Evolutionary conservation across 2,329 filamentous ascomycete species (phyloP).

Genomic region (Aspergillus arachidicola): DNA sequence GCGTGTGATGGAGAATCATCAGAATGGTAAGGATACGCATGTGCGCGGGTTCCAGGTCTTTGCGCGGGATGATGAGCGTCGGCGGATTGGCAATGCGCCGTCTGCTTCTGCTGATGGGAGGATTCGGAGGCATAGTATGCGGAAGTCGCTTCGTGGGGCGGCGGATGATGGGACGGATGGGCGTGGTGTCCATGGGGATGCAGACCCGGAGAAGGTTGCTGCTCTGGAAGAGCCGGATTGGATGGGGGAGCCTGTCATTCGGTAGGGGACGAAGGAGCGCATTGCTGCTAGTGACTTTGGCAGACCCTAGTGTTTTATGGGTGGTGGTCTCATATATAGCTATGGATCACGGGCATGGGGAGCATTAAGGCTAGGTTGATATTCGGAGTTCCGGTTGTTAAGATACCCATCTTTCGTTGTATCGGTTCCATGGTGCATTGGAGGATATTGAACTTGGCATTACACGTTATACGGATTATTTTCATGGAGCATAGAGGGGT

Average conservation of each 20-base stretch:
- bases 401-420: constrained; percentile 14
- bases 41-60: constrained; percentile 90
- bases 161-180: constrained; percentile 26
- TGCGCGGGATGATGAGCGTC: constrained; percentile 49
- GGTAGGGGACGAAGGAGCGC: constrained; percentile 24
- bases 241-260: constrained; percentile 54
- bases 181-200: constrained; percentile 26
- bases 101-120: constrained; percentile 37
- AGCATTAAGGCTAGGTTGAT: constrained; percentile 3
- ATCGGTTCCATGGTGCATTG: constrained; percentile 2
- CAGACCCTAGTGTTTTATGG: background rate
- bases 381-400: constrained; percentile 13
- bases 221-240: constrained; percentile 50
- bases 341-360: constrained; percentile 14
- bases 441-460: background rate
- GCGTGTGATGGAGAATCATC: constrained; percentile 91
- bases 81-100: constrained; percentile 32
- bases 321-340: constrained; percentile 6
- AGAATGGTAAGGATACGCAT: constrained; percentile 99
- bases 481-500: background rate
- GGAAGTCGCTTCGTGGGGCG: constrained; percentile 32
- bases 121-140: constrained; percentile 31
- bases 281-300: background rate
- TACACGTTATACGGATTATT: background rate
- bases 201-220: constrained; percentile 29